These are phyloP conservation scores for Russula olivacea DNA, from an alignment of 768 basidiomycete species.

Conservation along the genomic window DNA sequence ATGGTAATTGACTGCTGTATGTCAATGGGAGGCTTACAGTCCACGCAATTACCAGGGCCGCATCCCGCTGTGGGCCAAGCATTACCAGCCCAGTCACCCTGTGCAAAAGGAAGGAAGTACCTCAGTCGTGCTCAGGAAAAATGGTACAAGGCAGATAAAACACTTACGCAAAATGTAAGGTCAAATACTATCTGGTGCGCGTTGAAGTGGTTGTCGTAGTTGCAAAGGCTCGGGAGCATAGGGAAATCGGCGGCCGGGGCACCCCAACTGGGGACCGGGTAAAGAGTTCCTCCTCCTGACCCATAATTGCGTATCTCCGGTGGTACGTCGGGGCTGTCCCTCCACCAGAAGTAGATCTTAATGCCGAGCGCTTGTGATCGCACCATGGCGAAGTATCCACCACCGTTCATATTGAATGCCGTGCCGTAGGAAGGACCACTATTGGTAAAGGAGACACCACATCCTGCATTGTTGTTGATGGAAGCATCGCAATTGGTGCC, in stretches of 20 bases:
- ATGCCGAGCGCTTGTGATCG: slow-evolving; percentile 41
- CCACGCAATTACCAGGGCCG: slow-evolving; percentile 35
- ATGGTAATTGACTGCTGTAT: not conserved
- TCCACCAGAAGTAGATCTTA: slow-evolving; percentile 57
- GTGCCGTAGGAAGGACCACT: slow-evolving; percentile 40
- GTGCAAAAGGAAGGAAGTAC: not conserved
- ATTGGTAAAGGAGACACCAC: slow-evolving; percentile 43
- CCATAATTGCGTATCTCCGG: slow-evolving; percentile 31
- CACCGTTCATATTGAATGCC: slow-evolving; percentile 45
- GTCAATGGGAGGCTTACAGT: slow-evolving; percentile 39
- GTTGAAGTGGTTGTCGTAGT: slow-evolving; percentile 49
- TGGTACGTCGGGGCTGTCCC: slow-evolving; percentile 39
- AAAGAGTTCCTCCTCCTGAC: slow-evolving; percentile 2
- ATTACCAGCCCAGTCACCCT: slow-evolving; percentile 24
- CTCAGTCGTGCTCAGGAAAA: slow-evolving; percentile 25
- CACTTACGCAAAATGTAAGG: slow-evolving; percentile 53
- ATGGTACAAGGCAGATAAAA: not conserved
- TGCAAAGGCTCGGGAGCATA: slow-evolving; percentile 37
- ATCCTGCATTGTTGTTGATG: slow-evolving; percentile 54
- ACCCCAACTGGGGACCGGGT: slow-evolving; percentile 35
- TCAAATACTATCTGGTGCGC: slow-evolving; percentile 52
- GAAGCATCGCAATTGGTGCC: slow-evolving; percentile 45
- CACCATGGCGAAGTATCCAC: slow-evolving; percentile 56
- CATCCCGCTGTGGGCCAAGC: slow-evolving; percentile 32
- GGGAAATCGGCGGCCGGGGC: slow-evolving; percentile 47